phyloP scores from a whole-genome alignment of 208 protist genomes.

The Tritrichomonas foetus region DNA sequence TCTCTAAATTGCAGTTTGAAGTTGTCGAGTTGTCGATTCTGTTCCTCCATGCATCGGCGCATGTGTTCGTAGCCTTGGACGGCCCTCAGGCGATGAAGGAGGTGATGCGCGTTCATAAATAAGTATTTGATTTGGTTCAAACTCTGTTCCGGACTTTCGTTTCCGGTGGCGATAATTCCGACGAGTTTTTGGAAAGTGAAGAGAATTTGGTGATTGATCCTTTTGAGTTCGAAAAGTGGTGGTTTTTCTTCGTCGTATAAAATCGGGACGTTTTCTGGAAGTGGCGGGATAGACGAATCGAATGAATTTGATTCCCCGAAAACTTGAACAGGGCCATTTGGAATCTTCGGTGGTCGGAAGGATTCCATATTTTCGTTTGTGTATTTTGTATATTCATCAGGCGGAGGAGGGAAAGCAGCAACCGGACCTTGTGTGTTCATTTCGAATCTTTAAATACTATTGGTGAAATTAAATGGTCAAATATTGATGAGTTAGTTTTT shows the following conservation, averaged over 20 bases:
- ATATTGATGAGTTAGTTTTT: too few species aligned
- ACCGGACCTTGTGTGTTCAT: background rate
- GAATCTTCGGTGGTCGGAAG: background rate
- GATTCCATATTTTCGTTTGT: background rate
- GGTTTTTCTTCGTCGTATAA: background rate
- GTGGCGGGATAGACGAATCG: background rate
- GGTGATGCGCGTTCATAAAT: conserved; percentile 10
- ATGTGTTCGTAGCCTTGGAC: conserved; percentile 29
- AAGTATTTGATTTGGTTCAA: background rate
- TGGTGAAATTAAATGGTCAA: too few species aligned
- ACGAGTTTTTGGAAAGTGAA: conserved; percentile 11
- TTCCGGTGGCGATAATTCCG: background rate
- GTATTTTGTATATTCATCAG: background rate
- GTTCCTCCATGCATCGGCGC: background rate
- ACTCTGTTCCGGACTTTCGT: background rate
- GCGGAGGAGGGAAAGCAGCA: background rate
- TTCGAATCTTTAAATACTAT: too few species aligned
- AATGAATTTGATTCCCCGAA: background rate
- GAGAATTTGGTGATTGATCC: conserved; percentile 5
- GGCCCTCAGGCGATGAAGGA: background rate
- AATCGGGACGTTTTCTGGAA: background rate
- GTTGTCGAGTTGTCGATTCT: background rate
- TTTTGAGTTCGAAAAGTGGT: background rate
- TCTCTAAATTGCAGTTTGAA: background rate
- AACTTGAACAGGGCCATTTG: background rate